Base-by-base conservation (phyloP, 257 asterid genomes). In the Forsythia suspensa region DNA sequence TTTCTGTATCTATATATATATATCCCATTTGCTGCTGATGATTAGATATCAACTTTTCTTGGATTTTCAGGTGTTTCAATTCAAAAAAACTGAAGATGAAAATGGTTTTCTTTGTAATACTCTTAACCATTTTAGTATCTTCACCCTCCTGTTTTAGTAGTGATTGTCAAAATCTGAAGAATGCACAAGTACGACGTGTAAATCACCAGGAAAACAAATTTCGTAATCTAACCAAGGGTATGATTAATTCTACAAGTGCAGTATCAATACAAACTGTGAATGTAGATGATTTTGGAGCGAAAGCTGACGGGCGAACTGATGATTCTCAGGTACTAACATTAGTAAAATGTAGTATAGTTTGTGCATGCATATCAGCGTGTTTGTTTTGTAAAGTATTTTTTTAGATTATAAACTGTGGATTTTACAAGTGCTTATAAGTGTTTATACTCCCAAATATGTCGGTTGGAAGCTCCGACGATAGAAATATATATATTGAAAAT, bases 251-350 rank as follows among this genome's bases (percentile, higher is more conserved):
- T 46, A 1, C 1, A 10, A 11, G 5, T 5, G 52, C 52, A 11
- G 52, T 16, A 46, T 46, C 52, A 46, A 2, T 59, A 20, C 37
- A 59, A 59, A 59, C 36, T 20, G 11, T 85, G 66, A 87, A 93
- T 82, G 87, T 90, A 16, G 92, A 93, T 21, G 79, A 72, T 72
- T 95, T 89, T 80, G 97, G 99, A 81, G 97, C 99, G 73, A 89
- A 79, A 82, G 91, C 89, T 12, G 91, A 93, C 20, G 91, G 87
- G 39, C 67, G 61, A 44, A 67, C 86, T 18, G 94, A 95, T 81
- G 92, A 93, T 83, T 84, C 87, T 34, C 70, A 82, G 97, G 99
- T 92, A 87, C 71, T 42, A 29, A 18, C 9, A 21, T 57, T 9
- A 6, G 21, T 66, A 13, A 12, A 4, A 24, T 9, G 0, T 6